Percentiles rank a stretch among this genome's conserved stretches.
These are phyloP conservation scores for Stylonectria norvegica DNA, from an alignment of 2,329 filamentous ascomycete species.

Conservation along the genomic window DNA sequence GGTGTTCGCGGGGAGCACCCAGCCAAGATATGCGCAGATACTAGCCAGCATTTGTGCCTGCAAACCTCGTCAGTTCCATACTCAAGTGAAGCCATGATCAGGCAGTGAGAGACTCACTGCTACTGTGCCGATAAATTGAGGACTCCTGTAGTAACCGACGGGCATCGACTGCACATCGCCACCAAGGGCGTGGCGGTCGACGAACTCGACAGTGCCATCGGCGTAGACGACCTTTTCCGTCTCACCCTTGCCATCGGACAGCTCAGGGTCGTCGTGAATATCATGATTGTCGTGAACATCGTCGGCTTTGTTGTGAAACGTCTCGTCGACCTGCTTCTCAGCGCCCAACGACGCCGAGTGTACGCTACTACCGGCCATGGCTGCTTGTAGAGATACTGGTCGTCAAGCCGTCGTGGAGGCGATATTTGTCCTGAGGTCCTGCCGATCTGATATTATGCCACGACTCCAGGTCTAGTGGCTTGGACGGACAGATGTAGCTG, in stretches of 20 bases:
- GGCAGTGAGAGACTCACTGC: conserved; percentile 19
- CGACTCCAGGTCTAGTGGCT: conserved; percentile 7
- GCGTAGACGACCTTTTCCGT: conserved; percentile 34
- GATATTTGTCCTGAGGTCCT: not conserved
- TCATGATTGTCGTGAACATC: too few relatives aligned
- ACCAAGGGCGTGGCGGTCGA: conserved; percentile 41
- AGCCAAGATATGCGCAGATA: conserved; percentile 34
- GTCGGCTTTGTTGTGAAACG: conserved; percentile 8
- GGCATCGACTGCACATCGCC: conserved; percentile 40
- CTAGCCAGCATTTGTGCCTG: conserved; percentile 34
- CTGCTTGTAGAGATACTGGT: not conserved
- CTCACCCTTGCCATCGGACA: conserved; percentile 5
- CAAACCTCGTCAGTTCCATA: conserved; percentile 1
- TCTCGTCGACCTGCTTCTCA: conserved; percentile 6
- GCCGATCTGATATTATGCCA: conserved; percentile 1
- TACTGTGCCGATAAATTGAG: conserved; percentile 41
- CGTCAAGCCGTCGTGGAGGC: not conserved
- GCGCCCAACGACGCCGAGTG: conserved; percentile 2
- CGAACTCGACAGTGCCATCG: conserved; percentile 41
- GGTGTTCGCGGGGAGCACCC: conserved; percentile 36
- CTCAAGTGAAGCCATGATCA: not conserved
- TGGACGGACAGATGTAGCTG: not conserved
- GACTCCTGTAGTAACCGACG: conserved; percentile 37
- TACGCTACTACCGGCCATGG: conserved; percentile 6
- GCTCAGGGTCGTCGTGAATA: not conserved